Evolutionary conservation across 2,329 filamentous ascomycete genomes (phyloP).

Genomic region (Immersiporthe knoxdaviesiana): DNA sequence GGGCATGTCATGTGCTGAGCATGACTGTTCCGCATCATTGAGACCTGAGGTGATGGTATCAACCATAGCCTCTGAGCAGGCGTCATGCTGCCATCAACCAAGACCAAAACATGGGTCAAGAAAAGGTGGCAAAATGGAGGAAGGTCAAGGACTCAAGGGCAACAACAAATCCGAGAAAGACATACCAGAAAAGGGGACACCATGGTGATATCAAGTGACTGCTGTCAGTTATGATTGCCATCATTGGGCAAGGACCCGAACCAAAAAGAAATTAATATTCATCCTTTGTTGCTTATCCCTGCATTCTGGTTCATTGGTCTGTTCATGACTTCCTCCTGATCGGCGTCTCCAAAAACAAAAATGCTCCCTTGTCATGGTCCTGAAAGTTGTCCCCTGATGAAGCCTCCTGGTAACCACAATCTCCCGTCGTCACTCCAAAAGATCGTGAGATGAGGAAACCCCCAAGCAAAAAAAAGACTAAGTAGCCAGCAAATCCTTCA

Average conservation of each 20-base stretch:
- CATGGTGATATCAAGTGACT: background rate
- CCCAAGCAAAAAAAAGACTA: background rate
- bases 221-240: background rate
- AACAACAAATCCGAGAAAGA: too few species aligned
- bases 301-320: background rate
- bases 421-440: background rate
- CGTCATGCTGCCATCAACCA: background rate
- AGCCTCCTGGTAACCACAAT: background rate
- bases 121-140: too few species aligned
- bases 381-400: background rate
- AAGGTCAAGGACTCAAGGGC: too few species aligned
- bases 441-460: background rate
- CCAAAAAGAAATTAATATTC: constrained; percentile 7
- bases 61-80: background rate
- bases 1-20: background rate
- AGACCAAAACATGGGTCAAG: background rate
- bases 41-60: background rate
- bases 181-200: background rate
- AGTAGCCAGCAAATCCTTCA: constrained; percentile 3
- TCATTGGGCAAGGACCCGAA: background rate
- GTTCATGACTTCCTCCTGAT: background rate
- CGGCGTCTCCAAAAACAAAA: background rate
- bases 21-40: background rate
- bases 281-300: constrained; percentile 10
- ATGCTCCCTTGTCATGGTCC: background rate